Conservation (phyloP, 805 yeast genomes). For the Starmerella scarabaei region DNA sequence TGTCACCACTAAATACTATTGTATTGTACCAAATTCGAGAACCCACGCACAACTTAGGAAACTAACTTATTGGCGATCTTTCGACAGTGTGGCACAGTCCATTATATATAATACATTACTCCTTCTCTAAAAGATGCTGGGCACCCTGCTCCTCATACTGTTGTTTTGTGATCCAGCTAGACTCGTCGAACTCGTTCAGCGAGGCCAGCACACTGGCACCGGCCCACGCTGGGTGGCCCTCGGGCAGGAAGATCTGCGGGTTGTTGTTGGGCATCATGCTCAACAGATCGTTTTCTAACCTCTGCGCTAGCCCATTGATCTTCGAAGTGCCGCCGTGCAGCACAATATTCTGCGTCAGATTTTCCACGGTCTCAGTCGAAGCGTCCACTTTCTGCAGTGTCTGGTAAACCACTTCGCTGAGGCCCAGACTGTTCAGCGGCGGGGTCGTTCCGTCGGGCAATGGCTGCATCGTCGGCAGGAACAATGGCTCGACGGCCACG, state of each 20-base stretch:
- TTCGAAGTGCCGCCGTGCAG: conserved; percentile 74
- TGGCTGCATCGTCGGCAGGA: conserved; percentile 46
- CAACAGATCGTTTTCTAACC: conserved; percentile 58
- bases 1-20: too few relatives aligned
- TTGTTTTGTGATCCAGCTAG: conserved; percentile 75
- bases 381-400: conserved; percentile 38
- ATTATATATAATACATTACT: neutral
- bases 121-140: conserved; percentile 42
- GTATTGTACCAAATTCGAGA: too few relatives aligned
- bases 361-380: conserved; percentile 52
- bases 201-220: conserved; percentile 85
- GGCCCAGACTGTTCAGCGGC: conserved; percentile 37
- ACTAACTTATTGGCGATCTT: too few relatives aligned
- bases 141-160: conserved; percentile 85
- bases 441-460: conserved; percentile 30
- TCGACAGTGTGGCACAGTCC: too few relatives aligned
- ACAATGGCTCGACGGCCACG: conserved; percentile 51
- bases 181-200: conserved; percentile 81
- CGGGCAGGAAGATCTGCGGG: conserved; percentile 41
- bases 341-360: conserved; percentile 74
- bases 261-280: conserved; percentile 51
- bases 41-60: too few relatives aligned
- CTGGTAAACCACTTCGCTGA: conserved; percentile 35
- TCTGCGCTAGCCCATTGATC: conserved; percentile 66
- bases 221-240: conserved; percentile 74